Conservation (phyloP, 495 filamentous ascomycete species). For the Xylaria telfairii region DNA sequence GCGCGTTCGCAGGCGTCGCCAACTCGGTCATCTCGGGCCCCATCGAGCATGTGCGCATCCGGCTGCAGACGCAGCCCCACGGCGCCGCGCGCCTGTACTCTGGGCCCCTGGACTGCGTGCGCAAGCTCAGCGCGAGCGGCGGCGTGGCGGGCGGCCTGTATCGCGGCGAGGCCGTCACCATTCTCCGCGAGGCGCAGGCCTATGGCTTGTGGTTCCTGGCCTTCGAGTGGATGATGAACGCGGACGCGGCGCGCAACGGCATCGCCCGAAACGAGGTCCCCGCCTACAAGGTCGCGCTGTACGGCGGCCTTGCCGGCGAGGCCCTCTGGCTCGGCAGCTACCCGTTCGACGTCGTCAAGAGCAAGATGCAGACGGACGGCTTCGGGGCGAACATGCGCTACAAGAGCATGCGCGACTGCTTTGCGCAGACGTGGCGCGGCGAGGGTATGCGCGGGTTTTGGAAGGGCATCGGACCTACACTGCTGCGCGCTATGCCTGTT, state of each 20-base stretch:
- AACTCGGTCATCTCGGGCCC: constrained; percentile 88
- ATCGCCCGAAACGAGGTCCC: constrained; percentile 77
- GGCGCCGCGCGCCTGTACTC: constrained; percentile 76
- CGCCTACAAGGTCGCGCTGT: constrained; percentile 83
- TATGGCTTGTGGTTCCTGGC: constrained; percentile 95
- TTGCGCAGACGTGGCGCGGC: constrained; percentile 75
- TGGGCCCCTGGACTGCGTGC: constrained; percentile 89
- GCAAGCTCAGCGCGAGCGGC: constrained; percentile 70
- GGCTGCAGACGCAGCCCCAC: constrained; percentile 97
- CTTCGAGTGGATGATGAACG: constrained; percentile 96
- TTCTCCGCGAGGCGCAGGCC: constrained; percentile 88
- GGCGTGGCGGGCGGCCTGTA: constrained; percentile 77
- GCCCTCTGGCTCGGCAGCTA: constrained; percentile 91
- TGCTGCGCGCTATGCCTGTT: constrained; percentile 96
- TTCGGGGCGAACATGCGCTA: constrained; percentile 71
- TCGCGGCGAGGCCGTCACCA: constrained; percentile 83
- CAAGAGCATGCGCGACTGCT: constrained; percentile 86
- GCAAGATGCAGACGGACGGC: constrained; percentile 98
- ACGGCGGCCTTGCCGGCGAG: constrained; percentile 93
- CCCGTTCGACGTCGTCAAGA: constrained; percentile 97
- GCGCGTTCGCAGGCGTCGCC: constrained; percentile 89
- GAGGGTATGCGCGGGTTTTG: constrained; percentile 90
- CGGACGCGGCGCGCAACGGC: constrained; percentile 76
- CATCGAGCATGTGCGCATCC: constrained; percentile 97
- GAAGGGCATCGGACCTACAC: constrained; percentile 93